phyloP scores from a whole-genome alignment of 176 grass and related monocot genomes.

The Cenchrus americanus region DNA sequence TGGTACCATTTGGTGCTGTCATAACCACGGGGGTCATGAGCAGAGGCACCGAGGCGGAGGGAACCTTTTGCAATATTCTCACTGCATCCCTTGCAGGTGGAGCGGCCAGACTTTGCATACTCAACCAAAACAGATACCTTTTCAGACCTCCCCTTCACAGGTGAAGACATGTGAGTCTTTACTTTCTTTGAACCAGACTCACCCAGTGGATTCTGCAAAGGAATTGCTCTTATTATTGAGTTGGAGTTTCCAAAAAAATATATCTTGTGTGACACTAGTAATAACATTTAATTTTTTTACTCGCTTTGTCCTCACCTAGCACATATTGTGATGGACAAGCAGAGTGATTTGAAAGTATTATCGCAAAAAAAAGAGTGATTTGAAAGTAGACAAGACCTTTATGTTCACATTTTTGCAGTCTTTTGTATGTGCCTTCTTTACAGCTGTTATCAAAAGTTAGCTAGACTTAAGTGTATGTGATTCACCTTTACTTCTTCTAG shows the following conservation, averaged over 20 bases:
- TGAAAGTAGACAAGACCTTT: neutral
- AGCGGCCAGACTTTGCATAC: conserved; percentile 49
- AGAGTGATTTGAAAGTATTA: neutral
- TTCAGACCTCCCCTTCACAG: conserved; percentile 44
- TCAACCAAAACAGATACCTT: conserved; percentile 33
- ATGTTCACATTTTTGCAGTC: neutral
- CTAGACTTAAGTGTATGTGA: neutral
- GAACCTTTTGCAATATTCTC: conserved; percentile 38
- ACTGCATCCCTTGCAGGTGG: conserved; percentile 44
- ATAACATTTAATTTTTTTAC: neutral
- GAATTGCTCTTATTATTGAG: neutral
- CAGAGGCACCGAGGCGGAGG: conserved; percentile 48
- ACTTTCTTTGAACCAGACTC: conserved; percentile 48
- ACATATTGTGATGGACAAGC: neutral
- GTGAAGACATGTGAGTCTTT: conserved; percentile 41
- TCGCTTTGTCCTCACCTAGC: neutral
- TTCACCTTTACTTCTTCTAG: conserved; percentile 29
- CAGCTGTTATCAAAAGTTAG: neutral
- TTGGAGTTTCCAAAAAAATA: neutral
- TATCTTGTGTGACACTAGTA: neutral
- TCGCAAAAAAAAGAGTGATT: neutral
- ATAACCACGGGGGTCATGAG: conserved; percentile 53
- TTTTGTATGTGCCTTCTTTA: neutral
- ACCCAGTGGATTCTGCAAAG: conserved; percentile 50
- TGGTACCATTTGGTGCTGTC: conserved; percentile 70